Evolutionary conservation across 73 alveolate species (phyloP).

Genomic region (Tetrahymena borealis): DNA sequence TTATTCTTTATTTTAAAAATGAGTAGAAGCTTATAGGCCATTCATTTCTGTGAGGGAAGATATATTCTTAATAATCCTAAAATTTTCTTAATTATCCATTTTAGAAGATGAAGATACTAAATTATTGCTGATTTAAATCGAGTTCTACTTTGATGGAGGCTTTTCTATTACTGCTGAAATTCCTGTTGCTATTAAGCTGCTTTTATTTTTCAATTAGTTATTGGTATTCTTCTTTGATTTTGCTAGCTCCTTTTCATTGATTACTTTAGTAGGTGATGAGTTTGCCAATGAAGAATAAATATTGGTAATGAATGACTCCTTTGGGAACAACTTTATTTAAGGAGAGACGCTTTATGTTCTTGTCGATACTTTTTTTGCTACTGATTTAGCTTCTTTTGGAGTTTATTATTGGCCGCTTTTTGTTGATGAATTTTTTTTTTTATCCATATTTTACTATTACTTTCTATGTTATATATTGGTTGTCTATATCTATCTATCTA

Average conservation of each 20-base stretch:
- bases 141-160: not conserved
- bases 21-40: not conserved
- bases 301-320: not conserved
- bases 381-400: not conserved
- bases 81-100: not conserved
- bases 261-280: not conserved
- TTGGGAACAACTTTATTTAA: not conserved
- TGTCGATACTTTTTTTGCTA: not conserved
- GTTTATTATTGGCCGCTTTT: not conserved
- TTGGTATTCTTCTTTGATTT: not conserved
- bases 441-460: not conserved
- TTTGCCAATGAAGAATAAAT: not conserved
- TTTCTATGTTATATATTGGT: not conserved
- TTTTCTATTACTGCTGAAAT: not conserved
- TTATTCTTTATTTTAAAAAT: not conserved
- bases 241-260: not conserved
- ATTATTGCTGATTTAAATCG: no score
- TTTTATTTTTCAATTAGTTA: not conserved
- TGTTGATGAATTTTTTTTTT: not conserved
- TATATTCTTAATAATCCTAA: not conserved
- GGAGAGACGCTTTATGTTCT: not conserved
- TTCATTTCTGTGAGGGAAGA: not conserved
- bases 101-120: not conserved
- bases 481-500: not conserved
- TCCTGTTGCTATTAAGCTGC: not conserved